Evolutionary conservation across 768 basidiomycete species (phyloP), one percentile per base, ranked within the genome.

Genomic region (Russula ochroleuca): DNA sequence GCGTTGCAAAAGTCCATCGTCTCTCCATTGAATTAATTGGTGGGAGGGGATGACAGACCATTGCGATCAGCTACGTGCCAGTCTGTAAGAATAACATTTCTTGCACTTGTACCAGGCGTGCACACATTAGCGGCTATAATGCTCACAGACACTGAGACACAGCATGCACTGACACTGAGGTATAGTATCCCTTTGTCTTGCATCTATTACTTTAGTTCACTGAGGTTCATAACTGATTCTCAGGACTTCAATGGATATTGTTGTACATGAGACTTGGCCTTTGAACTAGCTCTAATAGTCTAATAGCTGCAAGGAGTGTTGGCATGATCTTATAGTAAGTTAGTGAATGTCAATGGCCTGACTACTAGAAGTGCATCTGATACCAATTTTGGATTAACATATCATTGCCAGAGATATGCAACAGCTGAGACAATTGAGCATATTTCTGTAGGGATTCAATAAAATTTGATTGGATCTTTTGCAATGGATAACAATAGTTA

Each of bases 11-110:
- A 43, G n/a, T 57, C 54, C 6, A 60, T 17, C 53, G 57, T 31
- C 65, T 28, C 38, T 11, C 17, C 35, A 53, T 15, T 50, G 33
- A 47, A 57, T 21, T 50, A 10, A 45, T 11, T n/a, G n/a, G n/a
- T n/a, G n/a, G n/a, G n/a, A n/a, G n/a, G 15, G 28, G 2, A 56
- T 21, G 23, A 57, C 67, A 93, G 90, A 13, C 92, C 92, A 14
- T 78, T 94, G 21, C 78, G 83, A n/a, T 88, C 92, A 4, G 84
- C 84, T 13, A 86, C 90, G 1, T 92, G 91, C 71, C 92, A 94
- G 72, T 90, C 89, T 21, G 89, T 94, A 28, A 79, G 90, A 45
- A 92, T 94, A 87, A 82, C 87, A 63, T 93, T 94, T 69, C 75
- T 94, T 51, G 91, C 92, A 3, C 76, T 94, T 53, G 80, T 83